These are phyloP conservation scores for Eucalyptus marginata DNA, from an alignment of 345 rosid genomes.

Conservation along the genomic window DNA sequence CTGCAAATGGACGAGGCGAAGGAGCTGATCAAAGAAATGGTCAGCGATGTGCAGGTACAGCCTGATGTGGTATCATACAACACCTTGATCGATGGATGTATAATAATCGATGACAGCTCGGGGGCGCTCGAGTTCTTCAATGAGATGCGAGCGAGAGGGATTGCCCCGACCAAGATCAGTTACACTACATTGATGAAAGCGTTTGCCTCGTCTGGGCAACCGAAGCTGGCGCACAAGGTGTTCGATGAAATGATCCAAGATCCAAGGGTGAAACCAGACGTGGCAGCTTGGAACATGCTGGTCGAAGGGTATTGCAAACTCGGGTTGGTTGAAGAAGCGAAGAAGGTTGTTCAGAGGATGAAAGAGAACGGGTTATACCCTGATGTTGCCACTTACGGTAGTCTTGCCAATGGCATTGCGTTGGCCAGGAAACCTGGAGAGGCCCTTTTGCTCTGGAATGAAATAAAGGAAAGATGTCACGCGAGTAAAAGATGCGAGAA, in stretches of 20 bases:
- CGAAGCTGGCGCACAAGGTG: conserved; percentile 75
- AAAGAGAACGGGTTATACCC: conserved; percentile 63
- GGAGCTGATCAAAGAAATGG: conserved; percentile 67
- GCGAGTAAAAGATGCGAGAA: conserved; percentile 6
- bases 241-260: conserved; percentile 85
- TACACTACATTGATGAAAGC: conserved; percentile 98
- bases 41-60: conserved; percentile 35
- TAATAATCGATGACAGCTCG: conserved; percentile 72
- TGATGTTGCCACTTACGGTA: conserved; percentile 74
- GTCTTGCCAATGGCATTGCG: conserved; percentile 73
- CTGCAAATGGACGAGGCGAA: conserved; percentile 66
- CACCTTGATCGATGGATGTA: conserved; percentile 82
- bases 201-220: conserved; percentile 79
- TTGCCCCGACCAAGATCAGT: conserved; percentile 81
- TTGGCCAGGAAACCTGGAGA: conserved; percentile 94
- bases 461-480: conserved; percentile 50
- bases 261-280: conserved; percentile 70
- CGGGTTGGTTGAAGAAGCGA: conserved; percentile 77
- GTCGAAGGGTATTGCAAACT: conserved; percentile 73
- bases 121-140: conserved; percentile 78
- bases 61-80: conserved; percentile 91
- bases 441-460: conserved; percentile 89
- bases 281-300: conserved; percentile 89
- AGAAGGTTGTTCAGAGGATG: conserved; percentile 54
- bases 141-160: conserved; percentile 72